These are phyloP conservation scores for Boletus barrowsii DNA, from an alignment of 768 basidiomycete genomes.

Conservation along the genomic window DNA sequence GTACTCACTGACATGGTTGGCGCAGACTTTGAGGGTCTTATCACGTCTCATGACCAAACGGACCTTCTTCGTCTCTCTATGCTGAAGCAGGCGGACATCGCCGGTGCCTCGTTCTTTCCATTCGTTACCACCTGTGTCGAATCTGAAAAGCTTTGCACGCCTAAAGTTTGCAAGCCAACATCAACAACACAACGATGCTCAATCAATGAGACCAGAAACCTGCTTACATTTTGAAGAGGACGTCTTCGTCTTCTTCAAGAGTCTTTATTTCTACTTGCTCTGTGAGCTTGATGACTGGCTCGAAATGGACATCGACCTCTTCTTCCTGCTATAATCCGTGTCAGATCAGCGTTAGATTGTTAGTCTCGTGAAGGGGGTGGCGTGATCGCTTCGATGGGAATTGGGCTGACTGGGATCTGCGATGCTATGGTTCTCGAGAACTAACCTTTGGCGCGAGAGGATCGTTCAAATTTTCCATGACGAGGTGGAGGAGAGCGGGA, in stretches of 20 bases:
- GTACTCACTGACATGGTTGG: constrained; percentile 86
- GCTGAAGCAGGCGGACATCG: constrained; percentile 86
- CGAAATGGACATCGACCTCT: constrained; percentile 87
- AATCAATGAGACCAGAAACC: not conserved
- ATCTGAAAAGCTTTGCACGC: constrained; percentile 98
- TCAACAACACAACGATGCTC: not conserved
- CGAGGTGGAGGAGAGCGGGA: constrained; percentile 15
- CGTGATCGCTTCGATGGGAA: constrained; percentile 26
- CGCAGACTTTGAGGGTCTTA: constrained; percentile 99
- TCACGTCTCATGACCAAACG: constrained; percentile 99
- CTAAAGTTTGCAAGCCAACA: constrained; percentile 42
- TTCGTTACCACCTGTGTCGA: constrained; percentile 70
- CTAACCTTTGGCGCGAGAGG: constrained; percentile 71
- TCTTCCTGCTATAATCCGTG: constrained; percentile 48
- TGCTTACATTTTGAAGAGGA: constrained; percentile 92
- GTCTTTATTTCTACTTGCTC: constrained; percentile 96
- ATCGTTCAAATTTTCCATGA: constrained; percentile 59
- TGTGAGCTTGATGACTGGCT: constrained; percentile 95
- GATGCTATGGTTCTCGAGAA: constrained; percentile 13
- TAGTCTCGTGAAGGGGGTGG: constrained; percentile 27
- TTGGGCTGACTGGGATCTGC: not conserved
- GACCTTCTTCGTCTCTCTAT: constrained; percentile 88
- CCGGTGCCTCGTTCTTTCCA: constrained; percentile 99
- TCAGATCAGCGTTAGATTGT: constrained; percentile 26
- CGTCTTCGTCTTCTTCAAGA: constrained; percentile 89